Percentiles rank a stretch among this genome's conserved stretches.
phyloP scores from a whole-genome alignment of 495 filamentous ascomycete species.

The Penicillium alfredii region DNA sequence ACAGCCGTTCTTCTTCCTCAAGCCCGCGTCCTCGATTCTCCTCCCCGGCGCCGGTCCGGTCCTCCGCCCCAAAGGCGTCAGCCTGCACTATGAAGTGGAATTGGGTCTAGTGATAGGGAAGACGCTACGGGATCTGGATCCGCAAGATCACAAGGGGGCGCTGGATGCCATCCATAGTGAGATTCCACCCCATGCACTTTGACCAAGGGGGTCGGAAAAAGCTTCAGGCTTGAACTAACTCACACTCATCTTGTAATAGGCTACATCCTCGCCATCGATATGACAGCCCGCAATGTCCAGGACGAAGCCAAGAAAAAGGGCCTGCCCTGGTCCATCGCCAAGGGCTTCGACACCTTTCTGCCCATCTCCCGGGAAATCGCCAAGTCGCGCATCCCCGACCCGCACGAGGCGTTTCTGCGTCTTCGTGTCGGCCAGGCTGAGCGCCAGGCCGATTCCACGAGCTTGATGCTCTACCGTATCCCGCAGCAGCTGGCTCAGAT shows the following conservation, averaged over 20 bases:
- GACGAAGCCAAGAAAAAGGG: constrained; percentile 95
- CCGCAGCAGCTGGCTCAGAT: constrained; percentile 86
- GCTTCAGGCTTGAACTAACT: no score
- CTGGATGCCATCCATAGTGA: constrained; percentile 46
- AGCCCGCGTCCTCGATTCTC: constrained; percentile 79
- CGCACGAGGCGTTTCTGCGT: constrained; percentile 79
- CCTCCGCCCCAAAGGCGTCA: constrained; percentile 71
- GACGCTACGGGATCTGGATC: constrained; percentile 64
- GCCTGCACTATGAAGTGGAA: constrained; percentile 93
- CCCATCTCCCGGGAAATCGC: constrained; percentile 74
- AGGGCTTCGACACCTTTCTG: constrained; percentile 96
- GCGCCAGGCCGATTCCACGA: constrained; percentile 77
- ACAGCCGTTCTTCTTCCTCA: constrained; percentile 98
- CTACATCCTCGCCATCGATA: constrained; percentile 84
- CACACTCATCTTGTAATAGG: constrained; percentile 45
- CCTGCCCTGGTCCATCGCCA: constrained; percentile 91
- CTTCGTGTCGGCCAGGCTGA: constrained; percentile 69
- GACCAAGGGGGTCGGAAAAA: not conserved
- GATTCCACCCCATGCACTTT: constrained; percentile 8
- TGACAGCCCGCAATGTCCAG: constrained; percentile 91
- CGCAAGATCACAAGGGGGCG: constrained; percentile 48
- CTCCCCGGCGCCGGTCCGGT: constrained; percentile 74
- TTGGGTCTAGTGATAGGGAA: constrained; percentile 83
- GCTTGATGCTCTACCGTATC: constrained; percentile 86
- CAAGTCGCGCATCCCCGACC: constrained; percentile 73